Conservation (phyloP, 2,329 filamentous ascomycete species). For the Daldinia sp. region DNA sequence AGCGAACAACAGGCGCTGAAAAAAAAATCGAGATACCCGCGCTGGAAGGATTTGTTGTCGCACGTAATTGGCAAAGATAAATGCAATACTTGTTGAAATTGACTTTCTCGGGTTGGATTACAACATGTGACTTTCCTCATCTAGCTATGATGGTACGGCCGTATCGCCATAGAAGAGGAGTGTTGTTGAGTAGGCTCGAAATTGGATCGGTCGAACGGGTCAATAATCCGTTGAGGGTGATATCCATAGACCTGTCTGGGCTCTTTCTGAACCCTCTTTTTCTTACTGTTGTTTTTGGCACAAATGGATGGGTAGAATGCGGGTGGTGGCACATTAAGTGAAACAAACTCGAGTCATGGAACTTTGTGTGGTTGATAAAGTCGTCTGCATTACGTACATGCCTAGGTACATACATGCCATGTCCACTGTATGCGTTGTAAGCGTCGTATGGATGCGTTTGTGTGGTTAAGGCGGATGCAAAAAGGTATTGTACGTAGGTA, state of each 20-base stretch:
- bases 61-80: conserved; percentile 20
- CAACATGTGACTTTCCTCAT: conserved; percentile 33
- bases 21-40: conserved; percentile 32
- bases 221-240: conserved; percentile 16
- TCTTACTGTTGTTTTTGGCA: not conserved
- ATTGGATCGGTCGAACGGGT: not conserved
- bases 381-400: not conserved
- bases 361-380: not conserved
- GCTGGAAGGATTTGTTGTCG: conserved; percentile 26
- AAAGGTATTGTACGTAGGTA: no score
- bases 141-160: not conserved
- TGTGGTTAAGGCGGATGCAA: no score
- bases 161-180: not conserved
- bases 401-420: not conserved
- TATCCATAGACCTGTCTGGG: not conserved
- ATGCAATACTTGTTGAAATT: conserved; percentile 22
- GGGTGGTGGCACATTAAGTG: not conserved
- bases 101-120: conserved; percentile 11
- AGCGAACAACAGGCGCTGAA: conserved; percentile 26
- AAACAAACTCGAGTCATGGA: not conserved
- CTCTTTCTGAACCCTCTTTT: not conserved
- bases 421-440: no score
- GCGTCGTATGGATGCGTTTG: not conserved
- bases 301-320: not conserved
- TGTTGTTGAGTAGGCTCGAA: not conserved